A percentile compares a stretch with the other conserved stretches of the same genome.
Conservation (phyloP, 2,329 filamentous ascomycete species). For the Hawksworthiomyces lignivorus region DNA sequence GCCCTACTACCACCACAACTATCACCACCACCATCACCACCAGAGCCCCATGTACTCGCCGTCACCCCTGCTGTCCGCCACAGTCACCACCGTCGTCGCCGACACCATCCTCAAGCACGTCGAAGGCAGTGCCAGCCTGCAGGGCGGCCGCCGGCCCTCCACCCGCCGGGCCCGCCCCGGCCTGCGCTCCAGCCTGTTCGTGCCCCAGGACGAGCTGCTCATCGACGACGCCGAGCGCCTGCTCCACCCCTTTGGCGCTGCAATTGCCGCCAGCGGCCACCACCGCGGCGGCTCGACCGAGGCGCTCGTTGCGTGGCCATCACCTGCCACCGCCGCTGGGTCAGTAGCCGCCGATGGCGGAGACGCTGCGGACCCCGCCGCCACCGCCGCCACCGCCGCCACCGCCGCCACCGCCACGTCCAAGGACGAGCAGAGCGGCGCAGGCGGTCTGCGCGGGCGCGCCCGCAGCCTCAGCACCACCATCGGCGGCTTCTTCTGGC, state of each 20-base stretch:
- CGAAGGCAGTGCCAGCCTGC: constrained; percentile 17
- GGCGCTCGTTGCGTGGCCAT: neutral
- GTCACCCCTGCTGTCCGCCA: constrained; percentile 48
- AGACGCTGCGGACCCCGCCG: neutral
- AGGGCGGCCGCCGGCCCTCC: constrained; percentile 30
- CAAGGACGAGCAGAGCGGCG: neutral
- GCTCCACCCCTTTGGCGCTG: neutral
- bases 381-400: too few relatives aligned
- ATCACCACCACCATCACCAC: constrained; percentile 20
- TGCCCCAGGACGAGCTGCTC: constrained; percentile 35
- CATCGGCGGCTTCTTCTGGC: constrained; percentile 27
- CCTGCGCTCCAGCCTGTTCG: constrained; percentile 47
- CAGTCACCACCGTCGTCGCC: constrained; percentile 49
- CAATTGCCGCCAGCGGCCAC: too few relatives aligned
- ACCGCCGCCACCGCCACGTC: too few relatives aligned
- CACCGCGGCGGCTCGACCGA: constrained; percentile 7
- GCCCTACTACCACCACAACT: neutral
- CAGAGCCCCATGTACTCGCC: constrained; percentile 49
- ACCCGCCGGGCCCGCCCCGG: constrained; percentile 40
- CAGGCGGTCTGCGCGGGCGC: constrained; percentile 21
- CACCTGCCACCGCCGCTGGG: too few relatives aligned
- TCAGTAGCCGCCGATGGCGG: neutral
- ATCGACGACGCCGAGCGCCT: constrained; percentile 15
- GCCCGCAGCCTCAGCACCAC: constrained; percentile 32
- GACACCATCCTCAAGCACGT: constrained; percentile 42